Base-by-base conservation (phyloP, 345 rosid species). In the Dipteronia dyeriana region DNA sequence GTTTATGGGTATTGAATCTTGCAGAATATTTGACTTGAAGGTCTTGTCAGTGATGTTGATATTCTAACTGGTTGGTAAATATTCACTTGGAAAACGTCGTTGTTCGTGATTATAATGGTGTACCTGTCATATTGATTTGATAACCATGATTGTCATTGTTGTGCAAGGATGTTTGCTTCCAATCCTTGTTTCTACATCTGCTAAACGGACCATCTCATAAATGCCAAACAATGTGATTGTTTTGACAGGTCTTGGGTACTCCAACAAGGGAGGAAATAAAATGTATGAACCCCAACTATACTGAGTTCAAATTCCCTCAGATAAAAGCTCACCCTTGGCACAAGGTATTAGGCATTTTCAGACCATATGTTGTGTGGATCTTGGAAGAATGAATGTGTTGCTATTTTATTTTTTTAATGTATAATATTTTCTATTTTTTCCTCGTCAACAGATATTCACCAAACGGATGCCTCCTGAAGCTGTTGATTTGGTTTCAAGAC, bases 251-350 rank as follows among this genome's bases (percentile, higher is more conserved):
- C 64, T 85, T 95, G 85, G 99, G 99, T 64, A 95, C 99, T 70
- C 99, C 99, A 63, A 95, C 99, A 0, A 87, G 99, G 81, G 99
- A 95, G 86, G 99, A 95, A 88, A 95, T 95, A 67, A 93, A 93
- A 77, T 95, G 99, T 90, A 96, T 96, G 99, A 96, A 96, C 67
- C 99, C 99, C 22, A 91, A 94, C 73, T 96, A 96, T 79, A 96
- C 97, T 0, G 99, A 96, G 78, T 92, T 88, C 85, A 93, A 95
- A 73, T 95, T 95, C 70, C 99, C 99, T 77, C 99, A 95, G 86
- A 95, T 95, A 47, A 95, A 95, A 82, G 99, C 99, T 79, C 99
- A 93, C 80, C 99, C 99, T 4, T 95, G 99, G 99, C 99, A 95
- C 83, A 95, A 96, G 97, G 99, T 95, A 86, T 38, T 19, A 49